A percentile compares a stretch with the other conserved stretches of the same genome.
These are phyloP conservation scores for Ophiostoma tasmaniense DNA, from an alignment of 2,329 filamentous ascomycete species.

Conservation along the genomic window DNA sequence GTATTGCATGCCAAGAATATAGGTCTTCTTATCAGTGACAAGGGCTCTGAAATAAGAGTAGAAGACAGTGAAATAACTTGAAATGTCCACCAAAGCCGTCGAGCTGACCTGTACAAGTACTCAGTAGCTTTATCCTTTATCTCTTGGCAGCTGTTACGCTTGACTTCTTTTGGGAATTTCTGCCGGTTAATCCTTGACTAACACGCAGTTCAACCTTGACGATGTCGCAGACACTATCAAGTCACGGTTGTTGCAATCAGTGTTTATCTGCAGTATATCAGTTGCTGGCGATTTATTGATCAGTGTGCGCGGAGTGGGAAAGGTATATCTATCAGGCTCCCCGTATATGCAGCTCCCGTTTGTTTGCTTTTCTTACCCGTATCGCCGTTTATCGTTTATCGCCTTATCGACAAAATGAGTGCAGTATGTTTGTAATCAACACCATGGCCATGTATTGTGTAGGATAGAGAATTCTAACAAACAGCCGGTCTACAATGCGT, in stretches of 20 bases:
- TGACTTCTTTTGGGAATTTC: neutral
- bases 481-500: slow-evolving; percentile 17
- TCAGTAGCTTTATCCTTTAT: slow-evolving; percentile 3
- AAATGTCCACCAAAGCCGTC: neutral
- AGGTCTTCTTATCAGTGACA: neutral
- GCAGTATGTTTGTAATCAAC: neutral
- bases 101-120: neutral
- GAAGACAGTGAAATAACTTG: too few species aligned
- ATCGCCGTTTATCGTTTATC: neutral
- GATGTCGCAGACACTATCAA: neutral
- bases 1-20: neutral
- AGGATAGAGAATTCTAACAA: neutral
- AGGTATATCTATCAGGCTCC: neutral
- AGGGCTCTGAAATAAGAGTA: neutral
- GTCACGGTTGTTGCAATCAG: neutral
- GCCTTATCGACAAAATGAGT: slow-evolving; percentile 2
- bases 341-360: neutral
- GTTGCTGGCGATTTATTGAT: too few species aligned
- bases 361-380: neutral
- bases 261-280: neutral
- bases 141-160: slow-evolving; percentile 2
- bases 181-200: neutral
- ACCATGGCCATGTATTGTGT: too few species aligned
- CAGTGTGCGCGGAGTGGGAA: neutral
- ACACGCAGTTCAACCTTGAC: neutral